Percentiles rank a stretch among this genome's conserved stretches.
These are phyloP conservation scores for Chlamydomonas sp. DNA, from an alignment of 139 green algal species.

Conservation along the genomic window DNA sequence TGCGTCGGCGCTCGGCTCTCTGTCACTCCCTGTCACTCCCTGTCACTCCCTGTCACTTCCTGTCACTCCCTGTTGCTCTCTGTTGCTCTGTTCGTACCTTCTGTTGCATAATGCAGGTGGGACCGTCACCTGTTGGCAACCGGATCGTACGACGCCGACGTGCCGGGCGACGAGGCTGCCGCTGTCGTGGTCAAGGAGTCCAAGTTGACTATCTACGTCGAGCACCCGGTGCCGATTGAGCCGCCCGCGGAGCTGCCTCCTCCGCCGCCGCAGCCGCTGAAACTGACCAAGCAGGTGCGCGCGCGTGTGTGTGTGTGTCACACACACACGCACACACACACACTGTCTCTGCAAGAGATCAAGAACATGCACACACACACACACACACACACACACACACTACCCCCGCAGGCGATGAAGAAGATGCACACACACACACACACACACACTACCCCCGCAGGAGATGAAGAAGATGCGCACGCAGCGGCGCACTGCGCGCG, in stretches of 20 bases:
- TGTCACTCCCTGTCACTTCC: too few species aligned
- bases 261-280: conserved; percentile 44
- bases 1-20: too few species aligned
- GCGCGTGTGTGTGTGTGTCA: too few species aligned
- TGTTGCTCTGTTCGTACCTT: too few species aligned
- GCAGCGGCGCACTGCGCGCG: conserved; percentile 76
- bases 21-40: too few species aligned
- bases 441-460: too few species aligned
- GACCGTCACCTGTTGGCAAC: conserved; percentile 46
- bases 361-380: background rate
- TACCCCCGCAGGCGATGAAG: too few species aligned
- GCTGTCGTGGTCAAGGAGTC: conserved; percentile 17
- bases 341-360: conserved; percentile 33
- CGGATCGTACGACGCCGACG: conserved; percentile 40
- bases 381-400: too few species aligned
- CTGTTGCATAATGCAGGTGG: too few species aligned
- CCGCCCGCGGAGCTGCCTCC: conserved; percentile 74
- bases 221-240: conserved; percentile 86
- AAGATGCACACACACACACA: too few species aligned
- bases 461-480: conserved; percentile 94
- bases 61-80: too few species aligned
- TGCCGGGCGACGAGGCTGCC: background rate
- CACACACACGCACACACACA: conserved; percentile 7
- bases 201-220: conserved; percentile 55
- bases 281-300: conserved; percentile 66